These are phyloP conservation scores for Fusarium duplospermum DNA, from an alignment of 2,329 filamentous ascomycete genomes.

Conservation along the genomic window DNA sequence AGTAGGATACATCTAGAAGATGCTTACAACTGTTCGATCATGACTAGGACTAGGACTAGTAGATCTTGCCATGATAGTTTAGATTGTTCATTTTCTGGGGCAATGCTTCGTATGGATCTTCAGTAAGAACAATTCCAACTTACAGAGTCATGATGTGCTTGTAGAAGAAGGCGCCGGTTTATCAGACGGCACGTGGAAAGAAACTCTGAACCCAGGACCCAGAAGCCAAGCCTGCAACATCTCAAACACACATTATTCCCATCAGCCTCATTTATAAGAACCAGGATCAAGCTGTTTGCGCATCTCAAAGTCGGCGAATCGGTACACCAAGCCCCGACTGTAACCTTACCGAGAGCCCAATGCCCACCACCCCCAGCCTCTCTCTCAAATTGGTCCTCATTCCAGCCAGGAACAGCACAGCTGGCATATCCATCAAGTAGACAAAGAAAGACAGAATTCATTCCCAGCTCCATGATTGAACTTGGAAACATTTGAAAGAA, in stretches of 20 bases:
- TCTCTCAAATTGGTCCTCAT: slow-evolving; percentile 12
- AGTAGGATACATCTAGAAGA: background rate
- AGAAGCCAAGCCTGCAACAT: background rate
- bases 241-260: background rate
- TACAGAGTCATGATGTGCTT: background rate
- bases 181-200: background rate
- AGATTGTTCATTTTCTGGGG: background rate
- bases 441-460: background rate
- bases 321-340: slow-evolving; percentile 18
- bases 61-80: background rate
- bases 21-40: background rate
- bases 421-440: background rate
- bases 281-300: background rate
- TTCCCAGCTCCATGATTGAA: background rate
- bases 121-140: too few species aligned
- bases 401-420: background rate
- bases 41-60: background rate
- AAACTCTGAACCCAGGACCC: background rate
- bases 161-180: background rate
- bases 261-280: background rate
- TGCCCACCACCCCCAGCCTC: slow-evolving; percentile 25
- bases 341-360: slow-evolving; percentile 8
- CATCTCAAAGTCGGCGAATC: slow-evolving; percentile 14
- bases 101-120: background rate
- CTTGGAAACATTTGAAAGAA: background rate